A percentile compares a stretch with the other conserved stretches of the same genome.
Conservation (phyloP, 371 early-diverging fungal genomes). For the Nematocida parisii region DNA sequence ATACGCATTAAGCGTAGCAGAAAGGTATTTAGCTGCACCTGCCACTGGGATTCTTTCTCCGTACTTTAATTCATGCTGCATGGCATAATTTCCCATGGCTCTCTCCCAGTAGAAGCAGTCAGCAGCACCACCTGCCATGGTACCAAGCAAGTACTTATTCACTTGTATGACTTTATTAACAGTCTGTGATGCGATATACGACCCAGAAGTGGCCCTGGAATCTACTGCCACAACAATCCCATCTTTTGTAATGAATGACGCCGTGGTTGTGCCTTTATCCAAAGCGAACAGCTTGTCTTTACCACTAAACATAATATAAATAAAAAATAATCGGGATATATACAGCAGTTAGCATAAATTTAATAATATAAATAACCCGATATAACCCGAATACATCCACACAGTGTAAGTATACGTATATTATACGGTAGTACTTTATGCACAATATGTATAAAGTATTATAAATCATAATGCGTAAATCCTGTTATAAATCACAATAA, state of each 20-base stretch:
- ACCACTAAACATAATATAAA: constrained; percentile 21
- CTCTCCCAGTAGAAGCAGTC: constrained; percentile 99
- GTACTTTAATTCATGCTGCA: constrained; percentile 87
- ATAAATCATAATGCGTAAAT: too few species aligned
- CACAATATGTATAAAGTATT: too few species aligned
- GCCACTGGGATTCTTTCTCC: constrained; percentile 94
- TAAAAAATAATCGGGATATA: constrained; percentile 35
- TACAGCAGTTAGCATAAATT: too few species aligned
- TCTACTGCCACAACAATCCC: constrained; percentile 98
- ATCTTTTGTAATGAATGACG: constrained; percentile 91
- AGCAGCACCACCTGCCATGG: constrained; percentile 99
- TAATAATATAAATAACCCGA: not conserved
- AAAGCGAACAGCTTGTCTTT: constrained; percentile 16
- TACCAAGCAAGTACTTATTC: constrained; percentile 94
- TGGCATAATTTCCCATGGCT: constrained; percentile 85
- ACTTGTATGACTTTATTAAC: constrained; percentile 99
- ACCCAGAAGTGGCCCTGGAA: constrained; percentile 94
- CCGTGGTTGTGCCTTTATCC: constrained; percentile 93
- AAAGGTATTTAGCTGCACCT: constrained; percentile 91
- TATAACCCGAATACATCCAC: not conserved
- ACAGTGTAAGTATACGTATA: too few species aligned
- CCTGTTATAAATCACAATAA: too few species aligned
- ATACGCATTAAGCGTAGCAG: constrained; percentile 90
- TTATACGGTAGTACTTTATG: too few species aligned
- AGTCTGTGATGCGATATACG: constrained; percentile 91